Conservation (phyloP, 176 grass and related monocot species). For the Carex kokanica region DNA sequence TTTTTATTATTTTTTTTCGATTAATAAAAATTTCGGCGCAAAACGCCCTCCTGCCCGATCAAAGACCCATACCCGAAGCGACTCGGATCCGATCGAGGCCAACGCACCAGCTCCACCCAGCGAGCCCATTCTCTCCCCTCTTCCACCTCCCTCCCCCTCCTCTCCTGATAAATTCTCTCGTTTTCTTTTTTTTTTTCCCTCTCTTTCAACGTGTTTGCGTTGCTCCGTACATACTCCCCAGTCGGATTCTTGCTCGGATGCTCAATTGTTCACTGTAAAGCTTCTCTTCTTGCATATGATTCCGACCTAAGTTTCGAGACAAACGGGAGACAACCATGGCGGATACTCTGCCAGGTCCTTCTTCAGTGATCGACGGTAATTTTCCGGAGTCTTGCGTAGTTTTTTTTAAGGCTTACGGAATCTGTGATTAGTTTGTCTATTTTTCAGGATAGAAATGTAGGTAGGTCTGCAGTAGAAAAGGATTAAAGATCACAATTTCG, state of each 20-base stretch:
- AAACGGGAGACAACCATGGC: background rate
- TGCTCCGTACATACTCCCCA: background rate
- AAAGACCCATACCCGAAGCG: background rate
- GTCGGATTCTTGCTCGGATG: background rate
- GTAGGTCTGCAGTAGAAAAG: background rate
- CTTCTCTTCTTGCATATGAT: background rate
- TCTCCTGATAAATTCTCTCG: background rate
- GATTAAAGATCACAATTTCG: background rate
- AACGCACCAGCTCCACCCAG: background rate
- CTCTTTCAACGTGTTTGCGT: background rate
- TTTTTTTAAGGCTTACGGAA: background rate
- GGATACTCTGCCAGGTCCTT: background rate
- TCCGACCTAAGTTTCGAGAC: background rate
- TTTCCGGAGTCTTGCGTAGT: background rate
- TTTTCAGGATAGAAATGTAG: background rate
- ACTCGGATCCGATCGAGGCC: background rate
- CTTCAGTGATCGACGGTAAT: constrained; percentile 11
- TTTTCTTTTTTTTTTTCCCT: background rate
- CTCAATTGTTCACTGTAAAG: background rate
- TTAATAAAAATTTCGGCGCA: too few species aligned
- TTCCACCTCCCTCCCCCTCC: too few species aligned
- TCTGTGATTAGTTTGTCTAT: background rate
- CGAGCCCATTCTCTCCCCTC: background rate
- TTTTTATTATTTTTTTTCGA: too few species aligned
- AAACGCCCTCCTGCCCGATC: too few species aligned